Conservation (phyloP, 2,329 filamentous ascomycete species). For the Fusarium torreyae region DNA sequence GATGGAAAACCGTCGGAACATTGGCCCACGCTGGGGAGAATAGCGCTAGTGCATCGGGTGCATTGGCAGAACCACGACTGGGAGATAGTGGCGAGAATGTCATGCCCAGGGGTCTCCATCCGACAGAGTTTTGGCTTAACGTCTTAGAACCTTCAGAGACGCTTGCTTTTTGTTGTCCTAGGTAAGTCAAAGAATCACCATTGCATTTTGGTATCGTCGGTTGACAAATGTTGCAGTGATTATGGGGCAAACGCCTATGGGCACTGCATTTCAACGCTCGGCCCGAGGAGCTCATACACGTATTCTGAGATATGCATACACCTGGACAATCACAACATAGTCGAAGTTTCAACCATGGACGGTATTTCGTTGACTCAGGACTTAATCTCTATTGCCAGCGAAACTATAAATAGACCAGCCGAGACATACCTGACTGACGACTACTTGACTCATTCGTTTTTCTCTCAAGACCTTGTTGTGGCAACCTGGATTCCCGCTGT, state of each 20-base stretch:
- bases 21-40: slow-evolving; percentile 13
- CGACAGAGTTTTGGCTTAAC: slow-evolving; percentile 5
- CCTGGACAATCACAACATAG: too few species aligned
- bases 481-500: slow-evolving; percentile 17
- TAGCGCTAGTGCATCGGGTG: background rate
- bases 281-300: background rate
- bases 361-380: background rate
- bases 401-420: too few species aligned
- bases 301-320: slow-evolving; percentile 5
- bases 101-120: background rate
- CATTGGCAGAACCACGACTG: too few species aligned
- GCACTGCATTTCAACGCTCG: background rate
- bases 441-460: background rate
- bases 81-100: background rate
- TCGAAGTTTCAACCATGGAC: background rate
- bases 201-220: accelerated
- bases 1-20: slow-evolving; percentile 46
- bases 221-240: background rate
- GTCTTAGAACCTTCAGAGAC: slow-evolving; percentile 17
- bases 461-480: background rate
- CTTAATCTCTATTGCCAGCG: background rate
- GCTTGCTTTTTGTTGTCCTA: slow-evolving; percentile 6
- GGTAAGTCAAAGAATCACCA: background rate
- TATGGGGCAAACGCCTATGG: slow-evolving; percentile 1
- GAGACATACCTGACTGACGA: background rate